Conservation (phyloP, 805 yeast species). For the Blastobotrys chiropterorum region DNA sequence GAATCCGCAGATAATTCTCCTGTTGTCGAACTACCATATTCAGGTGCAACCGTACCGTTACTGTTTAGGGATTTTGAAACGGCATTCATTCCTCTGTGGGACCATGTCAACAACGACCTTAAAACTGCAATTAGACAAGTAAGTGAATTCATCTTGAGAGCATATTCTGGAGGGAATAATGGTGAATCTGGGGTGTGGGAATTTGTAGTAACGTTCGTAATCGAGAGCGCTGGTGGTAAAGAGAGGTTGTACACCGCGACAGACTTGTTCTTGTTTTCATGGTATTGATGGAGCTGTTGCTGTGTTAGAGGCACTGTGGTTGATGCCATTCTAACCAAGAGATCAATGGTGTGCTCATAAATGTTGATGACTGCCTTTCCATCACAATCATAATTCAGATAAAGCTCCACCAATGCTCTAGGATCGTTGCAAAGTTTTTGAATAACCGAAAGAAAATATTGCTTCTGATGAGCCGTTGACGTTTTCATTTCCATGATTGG, state of each 20-base stretch:
- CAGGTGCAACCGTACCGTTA: background rate
- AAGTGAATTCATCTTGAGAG: conserved; percentile 74
- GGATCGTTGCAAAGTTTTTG: conserved; percentile 84
- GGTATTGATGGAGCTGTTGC: conserved; percentile 54
- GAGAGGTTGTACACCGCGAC: conserved; percentile 69
- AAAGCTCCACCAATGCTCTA: conserved; percentile 82
- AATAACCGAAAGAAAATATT: conserved; percentile 75
- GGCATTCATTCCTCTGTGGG: conserved; percentile 53
- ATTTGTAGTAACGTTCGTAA: conserved; percentile 49
- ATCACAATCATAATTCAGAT: conserved; percentile 94
- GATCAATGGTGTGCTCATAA: conserved; percentile 76
- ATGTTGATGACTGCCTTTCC: conserved; percentile 66
- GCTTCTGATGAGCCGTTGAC: conserved; percentile 87
- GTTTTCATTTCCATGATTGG: conserved; percentile 90
- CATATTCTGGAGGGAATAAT: conserved; percentile 64
- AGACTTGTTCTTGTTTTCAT: conserved; percentile 44
- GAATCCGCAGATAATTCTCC: no score
- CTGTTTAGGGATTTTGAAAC: conserved; percentile 14
- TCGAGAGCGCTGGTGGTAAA: conserved; percentile 70
- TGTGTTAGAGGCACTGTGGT: conserved; percentile 67
- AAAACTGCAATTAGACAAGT: conserved; percentile 76
- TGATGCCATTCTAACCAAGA: conserved; percentile 64
- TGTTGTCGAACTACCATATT: background rate
- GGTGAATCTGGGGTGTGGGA: conserved; percentile 29
- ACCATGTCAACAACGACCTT: conserved; percentile 79